Base-by-base conservation (phyloP, 768 basidiomycete species). In the Hericium erinaceus region DNA sequence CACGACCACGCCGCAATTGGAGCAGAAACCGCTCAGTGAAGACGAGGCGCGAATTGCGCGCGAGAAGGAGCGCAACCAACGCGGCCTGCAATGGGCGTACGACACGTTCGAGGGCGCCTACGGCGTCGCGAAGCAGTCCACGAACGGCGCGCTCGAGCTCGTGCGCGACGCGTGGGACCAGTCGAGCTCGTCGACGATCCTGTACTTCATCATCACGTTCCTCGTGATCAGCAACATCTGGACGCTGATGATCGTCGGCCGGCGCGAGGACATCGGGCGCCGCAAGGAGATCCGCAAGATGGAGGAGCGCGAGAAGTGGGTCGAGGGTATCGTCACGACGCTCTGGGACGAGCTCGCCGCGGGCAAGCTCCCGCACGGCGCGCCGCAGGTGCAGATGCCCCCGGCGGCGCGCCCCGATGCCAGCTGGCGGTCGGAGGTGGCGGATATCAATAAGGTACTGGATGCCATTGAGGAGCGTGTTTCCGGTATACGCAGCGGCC, bases 61-160 rank as follows among this genome's bases (percentile, higher is more conserved):
- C 54, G 86, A 87, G 67, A 75, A 77, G 56, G 84, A 88, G 67
- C 81, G 85, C 15, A 83, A 84, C 59, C 79, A 76, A 58, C 85
- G 88, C 16, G 83, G 83, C 0, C 72, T 92, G 61, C 91, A 93
- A 65, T 93, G 91, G 91, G 90, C 90, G 2, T 89, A 83, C 73
- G 91, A 93, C 62, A 93, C 91, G 50, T 79, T 89, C 68, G 85
- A 84, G 33, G 91, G 89, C 10, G 85, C 91, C 2, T 78, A 74
- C 59, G 76, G 80, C 61, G 90, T 93, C 59, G 89, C 82, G 33
- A 74, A 72, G 65, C 81, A 82, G 66, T 89, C 87, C 59, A 80
- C 87, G 46, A 75, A 71, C 49, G 88, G 82, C 18, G 86, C 87
- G 24, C 66, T 92, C 59, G 91, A 92, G 73, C 83, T 93, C 46